Base-by-base conservation (phyloP, 495 filamentous ascomycete species). In the Aspergillus heteromorphus region DNA sequence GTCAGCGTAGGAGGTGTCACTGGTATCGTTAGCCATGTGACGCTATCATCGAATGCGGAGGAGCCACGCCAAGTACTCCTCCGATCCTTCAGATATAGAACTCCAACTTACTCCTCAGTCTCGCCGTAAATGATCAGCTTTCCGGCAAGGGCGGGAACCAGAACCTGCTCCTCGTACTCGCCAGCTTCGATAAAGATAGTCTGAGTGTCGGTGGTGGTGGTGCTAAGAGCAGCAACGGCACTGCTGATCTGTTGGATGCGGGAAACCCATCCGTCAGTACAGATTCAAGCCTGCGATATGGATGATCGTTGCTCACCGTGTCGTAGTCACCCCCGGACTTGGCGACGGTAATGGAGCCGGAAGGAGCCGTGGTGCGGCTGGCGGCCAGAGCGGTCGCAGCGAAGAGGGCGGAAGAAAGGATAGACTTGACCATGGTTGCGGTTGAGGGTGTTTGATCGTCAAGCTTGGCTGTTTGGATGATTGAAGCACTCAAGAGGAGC, bases 141-240 rank as follows among this genome's bases (percentile, higher is more conserved):
- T 21, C 81, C 79, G 0, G 62, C 64, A 17, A 79, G 72, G 9
- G 72, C 40, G 19, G 67, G 67, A 45, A 84, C 73, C 56, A 77
- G 76, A n/a, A 84, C 80, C 65, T 84, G 82, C 53, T 85, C 82
- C 0, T 59, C 53, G 67, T 84, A 84, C 29, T 76, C 78, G 11
- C 82, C 82, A 10, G 72, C 65, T 6, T 77, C 55, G 64, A 88
- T 81, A 73, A 87, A 87, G 64, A 88, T 80, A 58, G 74, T 80
- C 60, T 86, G 82, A 1, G 68, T 70, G 0, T 60, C 51, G 21
- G 76, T 72, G 7, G 73, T 65, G 8, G 72, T 70, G 11, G 73
- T 77, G 54, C 67, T 73, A 29, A 87, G 69, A 11, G 81, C 71
- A 50, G 77, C 57, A 41, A 88, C 74, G 19, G 85, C 85, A 8